Evolutionary conservation across 805 yeast species (phyloP), one percentile per base, ranked within the genome.

Genomic region (Suhomyces prunicola): DNA sequence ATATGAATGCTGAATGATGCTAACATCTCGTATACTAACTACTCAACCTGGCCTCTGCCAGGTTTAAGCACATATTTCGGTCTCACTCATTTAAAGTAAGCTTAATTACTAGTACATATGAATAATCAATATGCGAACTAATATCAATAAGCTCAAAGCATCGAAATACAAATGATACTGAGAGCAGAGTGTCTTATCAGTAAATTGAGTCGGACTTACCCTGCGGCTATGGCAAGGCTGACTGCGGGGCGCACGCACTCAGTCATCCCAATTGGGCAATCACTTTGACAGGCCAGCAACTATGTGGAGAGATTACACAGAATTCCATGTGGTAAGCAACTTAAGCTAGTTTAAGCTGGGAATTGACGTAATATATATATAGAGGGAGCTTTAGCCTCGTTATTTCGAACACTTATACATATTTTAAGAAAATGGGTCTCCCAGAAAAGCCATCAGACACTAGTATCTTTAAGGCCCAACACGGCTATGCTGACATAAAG

Each of bases 401-500:
- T 6, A 6, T 39, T 39, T 39, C 42, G 8, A 39, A 39, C 31
- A 42, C 35, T 19, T 44, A 47, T 33, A 10, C 24, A 39, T 9
- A 27, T 26, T n/a, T 9, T 13, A 19, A 39, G 24, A 39, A 47
- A 36, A 55, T 57, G 60, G 39, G 52, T 15, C 60, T 71, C 44
- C 73, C 76, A 9, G 70, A 69, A 56, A 50, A 45, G 7, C 76
- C 76, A 13, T 49, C 63, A 5, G 61, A 68, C 35, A 62, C 65
- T 1, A 70, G 66, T 6, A 64, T 61, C 10, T 66, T 69, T 27
- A 50, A 50, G 7, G 60, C 60, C 8, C 76, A 72, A 56, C 60
- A 65, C 29, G 76, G 76, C 2, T 72, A 72, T 47, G 62, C 61
- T 23, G 68, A 66, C 44, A 48, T 68, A 47, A 50, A 67, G 22